Base-by-base conservation (phyloP, 2,329 filamentous ascomycete species). In the Hirsutella thompsonii region DNA sequence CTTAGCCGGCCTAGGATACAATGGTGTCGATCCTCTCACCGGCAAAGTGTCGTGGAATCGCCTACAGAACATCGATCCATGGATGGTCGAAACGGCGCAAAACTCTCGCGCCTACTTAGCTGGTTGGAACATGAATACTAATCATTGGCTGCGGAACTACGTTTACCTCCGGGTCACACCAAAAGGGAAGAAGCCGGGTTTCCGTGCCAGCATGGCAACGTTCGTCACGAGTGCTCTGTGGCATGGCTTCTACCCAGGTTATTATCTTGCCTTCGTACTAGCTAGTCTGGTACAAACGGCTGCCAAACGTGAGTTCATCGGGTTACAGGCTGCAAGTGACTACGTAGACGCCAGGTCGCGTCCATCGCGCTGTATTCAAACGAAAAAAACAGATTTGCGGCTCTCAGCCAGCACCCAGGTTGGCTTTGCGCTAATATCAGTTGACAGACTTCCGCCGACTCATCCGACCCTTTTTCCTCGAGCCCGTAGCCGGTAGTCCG, bases 51-150 rank as follows among this genome's bases (percentile, higher is more conserved):
- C 81, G 44, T 98, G 92, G 67, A 81, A 94, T 55, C 79, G 90
- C 21, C 68, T 96, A 16, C 82, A 86, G 51, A 98, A 98, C 55
- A 86, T 98, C 50, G 79, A 84, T 49, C 83, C 92, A 0, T 81
- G 79, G 72, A 78, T 76, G 2, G 84, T 98, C 21, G 92, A 98
- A 64, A 71, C 78, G 1, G 92, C 90, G 1, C 89, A 95, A 62
- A 98, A 96, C 58, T 84, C 85, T n/a, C 80, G 90, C 41, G 88
- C 78, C 2, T 96, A 92, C 53, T 72, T 98, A 3, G 90, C 81
- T 38, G 83, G 79, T 54, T 98, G 92, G 92, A 98, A 98, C 61
- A 94, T 95, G 67, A 96, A 96, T 62, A 98, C 92, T 11, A 98
- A 95, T 60, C 79, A 86, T 54, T 98, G 92, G 92, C 68, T 98